A percentile compares a stretch with the other conserved stretches of the same genome.
These are phyloP conservation scores for Eucalyptus sideroxylon DNA, from an alignment of 345 rosid species.

Conservation along the genomic window DNA sequence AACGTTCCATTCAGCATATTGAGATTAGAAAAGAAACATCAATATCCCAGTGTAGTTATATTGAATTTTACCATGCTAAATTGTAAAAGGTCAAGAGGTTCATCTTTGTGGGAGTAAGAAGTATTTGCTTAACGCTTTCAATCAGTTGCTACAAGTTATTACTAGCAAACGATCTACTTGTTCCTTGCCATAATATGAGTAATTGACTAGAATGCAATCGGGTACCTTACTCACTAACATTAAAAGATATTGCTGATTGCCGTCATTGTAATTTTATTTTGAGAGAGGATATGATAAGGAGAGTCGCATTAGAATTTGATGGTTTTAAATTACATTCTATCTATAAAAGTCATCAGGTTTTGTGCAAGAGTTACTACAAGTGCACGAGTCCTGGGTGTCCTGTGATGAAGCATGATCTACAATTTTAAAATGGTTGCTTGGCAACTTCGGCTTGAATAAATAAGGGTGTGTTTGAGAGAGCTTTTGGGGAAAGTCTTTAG, in stretches of 20 bases:
- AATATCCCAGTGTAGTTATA: background rate
- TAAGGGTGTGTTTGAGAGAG: too few species aligned
- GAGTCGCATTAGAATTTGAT: background rate
- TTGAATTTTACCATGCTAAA: background rate
- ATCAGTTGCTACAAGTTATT: background rate
- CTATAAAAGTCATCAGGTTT: background rate
- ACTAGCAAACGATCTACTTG: background rate
- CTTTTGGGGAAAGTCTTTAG: too few species aligned
- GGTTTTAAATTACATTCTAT: background rate
- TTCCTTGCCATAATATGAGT: background rate
- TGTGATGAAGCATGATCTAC: slow-evolving; percentile 63
- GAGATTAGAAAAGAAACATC: background rate
- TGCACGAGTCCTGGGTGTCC: slow-evolving; percentile 81
- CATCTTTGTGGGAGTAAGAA: background rate
- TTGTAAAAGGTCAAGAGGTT: background rate
- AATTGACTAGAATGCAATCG: fast-evolving
- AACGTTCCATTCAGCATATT: background rate
- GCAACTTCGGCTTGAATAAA: background rate
- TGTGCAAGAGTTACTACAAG: slow-evolving; percentile 89
- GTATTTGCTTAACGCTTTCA: background rate
- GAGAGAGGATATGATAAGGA: background rate
- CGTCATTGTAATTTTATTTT: background rate
- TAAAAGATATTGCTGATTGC: background rate
- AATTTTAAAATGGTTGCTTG: background rate
- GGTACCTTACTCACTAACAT: background rate